Evolutionary conservation across 2,329 filamentous ascomycete species (phyloP), one percentile per base, ranked within the genome.

Genomic region (Nemania diffusa): DNA sequence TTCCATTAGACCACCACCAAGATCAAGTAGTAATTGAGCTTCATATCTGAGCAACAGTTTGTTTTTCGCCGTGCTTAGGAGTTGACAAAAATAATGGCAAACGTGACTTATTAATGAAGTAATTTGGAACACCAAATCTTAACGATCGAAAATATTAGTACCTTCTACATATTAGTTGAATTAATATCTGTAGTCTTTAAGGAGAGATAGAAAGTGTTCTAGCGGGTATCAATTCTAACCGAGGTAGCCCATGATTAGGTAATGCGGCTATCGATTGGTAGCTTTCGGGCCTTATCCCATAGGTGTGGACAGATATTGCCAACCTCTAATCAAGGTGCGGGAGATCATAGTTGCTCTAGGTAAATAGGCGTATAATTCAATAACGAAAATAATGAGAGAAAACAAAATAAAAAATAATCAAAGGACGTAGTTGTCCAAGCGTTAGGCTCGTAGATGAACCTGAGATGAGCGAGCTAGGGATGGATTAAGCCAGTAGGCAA

Each of bases 11-110:
- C 64, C 53, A 46, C 46, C 46, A 46, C 62, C 34, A 57, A 65
- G 51, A 65, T 44, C 55, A 53, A 64, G 64, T 68, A 69, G 61
- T 60, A 69, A 68, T 67, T 44, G 64, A 68, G 60, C 48, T 57
- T 60, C 57, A 24, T 42, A 67, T 62, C 37, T 55, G 27, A 58
- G 29, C 51, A 22, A 37, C 1, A 40, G 13, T 17, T 7, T 51
- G 5, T 46, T 20, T 20, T 48, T 46, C 9, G 37, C 2, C 34
- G n/a, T n/a, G n/a, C 9, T 40, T 9, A 5, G 7, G 2, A 17
- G 51, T 17, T 5, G 13, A 34, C 2, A 27, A 48, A 20, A 17
- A 5, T 29, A 46, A 40, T 3, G 13, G 26, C 20, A n/a, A 1
- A 42, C 11, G 26, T 6, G 3, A 40, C 20, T 40, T 48, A 15